Base-by-base conservation (phyloP, 768 basidiomycete species). In the Trametes villosa region DNA sequence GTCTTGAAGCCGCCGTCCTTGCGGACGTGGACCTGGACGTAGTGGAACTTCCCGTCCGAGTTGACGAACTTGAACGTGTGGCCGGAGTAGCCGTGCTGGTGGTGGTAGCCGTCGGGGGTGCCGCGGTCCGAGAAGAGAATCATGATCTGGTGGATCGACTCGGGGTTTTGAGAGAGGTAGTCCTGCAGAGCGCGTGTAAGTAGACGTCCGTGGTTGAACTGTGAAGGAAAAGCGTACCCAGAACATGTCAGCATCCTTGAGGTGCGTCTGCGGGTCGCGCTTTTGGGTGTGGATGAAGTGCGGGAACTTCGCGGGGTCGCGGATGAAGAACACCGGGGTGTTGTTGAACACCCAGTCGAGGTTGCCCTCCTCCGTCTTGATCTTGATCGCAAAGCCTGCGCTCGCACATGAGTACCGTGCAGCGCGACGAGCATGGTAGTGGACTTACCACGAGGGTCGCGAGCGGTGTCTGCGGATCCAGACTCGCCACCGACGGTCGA, bases 261-360 rank as follows among this genome's bases (percentile, higher is more conserved):
- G 75, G 75, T 98, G 92, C 9, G 94, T 96, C 71, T 93, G 91
- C 17, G 96, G 96, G 74, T 93, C 84, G 64, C 90, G 85, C 80
- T 95, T 95, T 72, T 92, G 91, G 29, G 93, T 93, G 79, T 98
- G 96, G 67, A 96, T 92, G 75, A 97, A 88, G 78, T 97, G 92
- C 45, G 92, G 88, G 83, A 96, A 97, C 76, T 94, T 88, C 75
- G 89, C 83, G 15, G 91, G 85, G 73, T 96, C 87, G 66, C 88
- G 85, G 74, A 97, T 85, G 80, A 93, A 90, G 85, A 95, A 94
- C 65, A 96, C 83, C 47, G 95, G 93, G 15, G 91, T 93, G 79
- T 94, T 94, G 78, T 94, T 92, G 86, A 89, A 85, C 68, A 95
- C 95, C 83, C 91, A 91, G 73, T 97, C 95, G 75, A 86, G 85